phyloP scores from a whole-genome alignment of 2,329 filamentous ascomycete species.

The Stagonosporopsis chrysanthemi region DNA sequence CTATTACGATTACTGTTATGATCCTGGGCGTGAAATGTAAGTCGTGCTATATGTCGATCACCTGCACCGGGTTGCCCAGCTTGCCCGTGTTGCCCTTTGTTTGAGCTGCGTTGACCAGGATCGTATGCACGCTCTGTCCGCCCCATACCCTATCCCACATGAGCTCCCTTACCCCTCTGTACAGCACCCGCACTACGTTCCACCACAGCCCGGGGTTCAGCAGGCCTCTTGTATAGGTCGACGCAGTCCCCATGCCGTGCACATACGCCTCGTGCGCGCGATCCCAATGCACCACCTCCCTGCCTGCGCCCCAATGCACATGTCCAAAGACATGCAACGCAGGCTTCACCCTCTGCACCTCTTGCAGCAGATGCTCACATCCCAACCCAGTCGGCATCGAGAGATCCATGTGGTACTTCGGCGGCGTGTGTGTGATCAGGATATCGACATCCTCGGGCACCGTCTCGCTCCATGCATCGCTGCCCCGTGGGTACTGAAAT shows the following conservation, averaged over 20 bases:
- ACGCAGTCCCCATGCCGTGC: constrained; percentile 59
- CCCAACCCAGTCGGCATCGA: constrained; percentile 68
- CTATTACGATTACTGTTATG: constrained; percentile 26
- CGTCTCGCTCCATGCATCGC: constrained; percentile 75
- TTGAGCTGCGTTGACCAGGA: constrained; percentile 69
- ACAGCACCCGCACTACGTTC: constrained; percentile 59
- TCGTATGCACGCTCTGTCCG: constrained; percentile 57
- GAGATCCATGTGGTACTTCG: constrained; percentile 73
- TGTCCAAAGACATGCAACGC: constrained; percentile 85
- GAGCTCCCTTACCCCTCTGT: constrained; percentile 63
- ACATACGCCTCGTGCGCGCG: constrained; percentile 76
- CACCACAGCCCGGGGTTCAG: constrained; percentile 57
- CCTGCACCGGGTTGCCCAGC: constrained; percentile 57
- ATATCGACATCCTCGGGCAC: constrained; percentile 78
- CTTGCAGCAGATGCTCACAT: constrained; percentile 72
- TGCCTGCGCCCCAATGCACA: constrained; percentile 77
- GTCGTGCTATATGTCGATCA: constrained; percentile 49
- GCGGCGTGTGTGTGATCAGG: constrained; percentile 82
- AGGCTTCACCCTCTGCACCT: constrained; percentile 78
- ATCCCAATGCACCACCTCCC: constrained; percentile 76
- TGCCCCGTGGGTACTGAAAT: constrained; percentile 74
- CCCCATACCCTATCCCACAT: constrained; percentile 68
- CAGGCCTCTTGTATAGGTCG: constrained; percentile 48
- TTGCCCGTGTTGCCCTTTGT: constrained; percentile 58
- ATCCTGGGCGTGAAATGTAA: constrained; percentile 29